Percentiles rank a stretch among this genome's conserved stretches.
phyloP scores from a whole-genome alignment of 1,139 yeast species.

The Groenewaldozyma auringiensis region DNA sequence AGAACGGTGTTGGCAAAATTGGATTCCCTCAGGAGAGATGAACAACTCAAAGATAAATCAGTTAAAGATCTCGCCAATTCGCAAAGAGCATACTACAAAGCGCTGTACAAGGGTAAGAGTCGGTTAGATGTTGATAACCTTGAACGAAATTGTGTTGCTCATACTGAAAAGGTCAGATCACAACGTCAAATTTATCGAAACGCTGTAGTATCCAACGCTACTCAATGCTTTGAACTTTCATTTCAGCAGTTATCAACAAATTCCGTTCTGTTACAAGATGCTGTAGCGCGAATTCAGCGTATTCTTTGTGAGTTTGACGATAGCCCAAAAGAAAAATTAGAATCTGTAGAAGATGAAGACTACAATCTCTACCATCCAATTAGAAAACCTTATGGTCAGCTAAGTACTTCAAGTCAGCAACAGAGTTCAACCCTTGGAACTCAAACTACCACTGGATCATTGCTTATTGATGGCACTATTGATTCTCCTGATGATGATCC shows the following conservation, averaged over 20 bases:
- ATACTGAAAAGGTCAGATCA: conserved; percentile 6
- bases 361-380: not conserved
- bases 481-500: not conserved
- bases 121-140: conserved; percentile 14
- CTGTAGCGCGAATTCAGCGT: conserved; percentile 11
- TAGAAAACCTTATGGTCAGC: not conserved
- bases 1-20: conserved; percentile 12
- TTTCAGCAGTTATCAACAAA: conserved; percentile 12
- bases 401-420: not conserved
- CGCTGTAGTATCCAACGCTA: conserved; percentile 13
- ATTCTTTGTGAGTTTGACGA: conserved; percentile 12
- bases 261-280: conserved; percentile 10
- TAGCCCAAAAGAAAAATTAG: conserved; percentile 2
- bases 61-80: conserved; percentile 13
- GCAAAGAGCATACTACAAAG: conserved; percentile 17
- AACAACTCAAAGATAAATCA: conserved; percentile 12
- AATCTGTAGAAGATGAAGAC: conserved; percentile 1
- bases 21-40: conserved; percentile 17
- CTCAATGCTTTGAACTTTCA: conserved; percentile 15
- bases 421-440: not conserved
- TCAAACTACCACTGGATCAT: not conserved
- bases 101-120: conserved; percentile 17
- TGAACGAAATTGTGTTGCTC: conserved; percentile 14
- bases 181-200: conserved; percentile 11
- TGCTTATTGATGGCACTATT: not conserved